Evolutionary conservation across 441 rosid genomes (phyloP).

Genomic region (Omphalea diandra): DNA sequence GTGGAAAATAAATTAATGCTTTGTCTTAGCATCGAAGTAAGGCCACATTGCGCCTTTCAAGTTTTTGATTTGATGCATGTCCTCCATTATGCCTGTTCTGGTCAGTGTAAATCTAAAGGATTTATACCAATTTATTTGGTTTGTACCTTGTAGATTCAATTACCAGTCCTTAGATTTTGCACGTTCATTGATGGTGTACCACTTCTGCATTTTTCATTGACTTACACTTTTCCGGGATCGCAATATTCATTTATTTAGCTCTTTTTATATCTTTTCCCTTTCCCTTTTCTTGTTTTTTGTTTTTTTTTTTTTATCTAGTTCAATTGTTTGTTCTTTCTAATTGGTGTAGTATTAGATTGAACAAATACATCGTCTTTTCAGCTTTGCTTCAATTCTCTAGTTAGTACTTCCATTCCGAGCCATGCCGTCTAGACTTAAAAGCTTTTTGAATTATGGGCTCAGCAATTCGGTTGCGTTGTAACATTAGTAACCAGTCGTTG

Average conservation of each 20-base stretch:
- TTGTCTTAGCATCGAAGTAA: too few relatives aligned
- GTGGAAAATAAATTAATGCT: too few relatives aligned
- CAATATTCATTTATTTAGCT: too few relatives aligned
- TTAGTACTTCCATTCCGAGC: background rate
- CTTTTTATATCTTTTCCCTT: too few relatives aligned
- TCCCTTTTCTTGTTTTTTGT: background rate
- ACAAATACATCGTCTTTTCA: background rate
- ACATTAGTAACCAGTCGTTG: background rate
- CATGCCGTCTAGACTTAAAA: background rate
- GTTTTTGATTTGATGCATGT: too few relatives aligned
- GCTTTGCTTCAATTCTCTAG: background rate
- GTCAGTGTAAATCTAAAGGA: too few relatives aligned
- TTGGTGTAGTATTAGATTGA: background rate
- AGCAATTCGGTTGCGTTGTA: background rate
- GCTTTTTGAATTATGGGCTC: slow-evolving; percentile 9
- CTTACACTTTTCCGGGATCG: too few relatives aligned
- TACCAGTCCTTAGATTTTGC: slow-evolving; percentile 17
- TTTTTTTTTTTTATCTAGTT: too few relatives aligned
- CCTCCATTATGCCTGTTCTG: too few relatives aligned
- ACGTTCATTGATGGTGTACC: background rate
- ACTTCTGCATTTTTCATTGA: background rate
- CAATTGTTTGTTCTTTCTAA: too few relatives aligned
- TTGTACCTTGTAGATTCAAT: slow-evolving; percentile 24
- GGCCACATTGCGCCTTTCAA: too few relatives aligned
- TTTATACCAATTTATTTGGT: slow-evolving; percentile 2